Conservation (phyloP, 371 early-diverging fungal species). For the Entomophthora muscae region DNA sequence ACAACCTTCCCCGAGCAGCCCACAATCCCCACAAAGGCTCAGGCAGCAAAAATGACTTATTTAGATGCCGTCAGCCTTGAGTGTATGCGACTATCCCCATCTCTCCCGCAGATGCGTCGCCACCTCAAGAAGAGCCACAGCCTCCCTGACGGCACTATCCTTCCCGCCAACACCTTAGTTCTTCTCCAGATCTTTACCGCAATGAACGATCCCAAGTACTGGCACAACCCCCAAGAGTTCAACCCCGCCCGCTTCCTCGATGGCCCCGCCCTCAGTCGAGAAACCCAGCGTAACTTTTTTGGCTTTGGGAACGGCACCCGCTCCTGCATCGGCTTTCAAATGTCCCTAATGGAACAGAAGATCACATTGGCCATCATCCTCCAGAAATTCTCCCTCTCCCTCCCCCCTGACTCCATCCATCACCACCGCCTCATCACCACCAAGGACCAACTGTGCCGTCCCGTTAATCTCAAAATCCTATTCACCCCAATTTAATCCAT, state of each 20-base stretch:
- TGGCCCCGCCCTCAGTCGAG: not conserved
- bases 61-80: constrained; percentile 9
- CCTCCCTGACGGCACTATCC: not conserved
- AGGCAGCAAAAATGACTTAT: not conserved
- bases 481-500: no score
- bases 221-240: not conserved
- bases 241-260: not conserved
- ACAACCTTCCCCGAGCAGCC: no score
- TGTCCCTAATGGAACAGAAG: constrained; percentile 1
- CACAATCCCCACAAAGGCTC: constrained; percentile 6
- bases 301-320: not conserved
- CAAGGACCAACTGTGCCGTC: not conserved
- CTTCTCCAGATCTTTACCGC: not conserved
- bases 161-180: not conserved
- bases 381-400: not conserved
- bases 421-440: not conserved
- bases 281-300: not conserved
- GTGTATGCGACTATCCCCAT: constrained; percentile 8
- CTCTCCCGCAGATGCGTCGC: not conserved
- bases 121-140: not conserved
- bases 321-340: not conserved
- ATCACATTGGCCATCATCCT: not conserved
- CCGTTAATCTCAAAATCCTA: not conserved
- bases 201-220: not conserved
- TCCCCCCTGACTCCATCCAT: not conserved